phyloP scores from a whole-genome alignment of 2,329 filamentous ascomycete species.

The Dissoconium aciculare region DNA sequence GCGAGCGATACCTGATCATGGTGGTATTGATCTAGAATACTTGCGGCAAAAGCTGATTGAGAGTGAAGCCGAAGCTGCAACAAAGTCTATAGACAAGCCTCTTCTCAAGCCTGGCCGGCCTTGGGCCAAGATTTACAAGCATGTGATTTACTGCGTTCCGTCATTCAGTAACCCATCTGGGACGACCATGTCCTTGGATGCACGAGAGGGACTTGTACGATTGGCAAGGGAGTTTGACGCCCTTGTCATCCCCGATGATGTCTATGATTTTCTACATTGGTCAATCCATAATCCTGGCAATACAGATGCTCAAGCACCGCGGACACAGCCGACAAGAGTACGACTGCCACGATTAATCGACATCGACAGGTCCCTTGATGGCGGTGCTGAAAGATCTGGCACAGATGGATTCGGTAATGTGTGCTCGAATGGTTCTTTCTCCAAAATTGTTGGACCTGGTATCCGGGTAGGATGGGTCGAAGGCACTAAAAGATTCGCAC shows the following conservation, averaged over 20 bases:
- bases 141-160: slow-evolving; percentile 78
- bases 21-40: slow-evolving; percentile 56
- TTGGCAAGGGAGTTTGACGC: slow-evolving; percentile 67
- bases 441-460: slow-evolving; percentile 72
- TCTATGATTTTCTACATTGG: slow-evolving; percentile 90
- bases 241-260: slow-evolving; percentile 76
- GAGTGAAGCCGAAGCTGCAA: slow-evolving; percentile 32
- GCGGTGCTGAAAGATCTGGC: slow-evolving; percentile 32
- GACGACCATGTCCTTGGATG: slow-evolving; percentile 58
- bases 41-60: slow-evolving; percentile 38
- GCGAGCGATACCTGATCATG: slow-evolving; percentile 54
- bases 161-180: slow-evolving; percentile 82
- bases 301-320: neutral
- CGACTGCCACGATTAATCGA: slow-evolving; percentile 59
- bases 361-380: slow-evolving; percentile 54
- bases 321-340: too few relatives aligned
- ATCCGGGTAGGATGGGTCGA: slow-evolving; percentile 81
- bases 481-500: slow-evolving; percentile 46
- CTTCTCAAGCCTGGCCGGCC: slow-evolving; percentile 44
- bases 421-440: slow-evolving; percentile 78
- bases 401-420: slow-evolving; percentile 59
- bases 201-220: slow-evolving; percentile 54
- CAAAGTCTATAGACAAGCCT: too few relatives aligned
- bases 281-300: slow-evolving; percentile 23
- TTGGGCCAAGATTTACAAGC: slow-evolving; percentile 61